Conservation (phyloP, 257 asterid species). For the Penstemon davidsonii region DNA sequence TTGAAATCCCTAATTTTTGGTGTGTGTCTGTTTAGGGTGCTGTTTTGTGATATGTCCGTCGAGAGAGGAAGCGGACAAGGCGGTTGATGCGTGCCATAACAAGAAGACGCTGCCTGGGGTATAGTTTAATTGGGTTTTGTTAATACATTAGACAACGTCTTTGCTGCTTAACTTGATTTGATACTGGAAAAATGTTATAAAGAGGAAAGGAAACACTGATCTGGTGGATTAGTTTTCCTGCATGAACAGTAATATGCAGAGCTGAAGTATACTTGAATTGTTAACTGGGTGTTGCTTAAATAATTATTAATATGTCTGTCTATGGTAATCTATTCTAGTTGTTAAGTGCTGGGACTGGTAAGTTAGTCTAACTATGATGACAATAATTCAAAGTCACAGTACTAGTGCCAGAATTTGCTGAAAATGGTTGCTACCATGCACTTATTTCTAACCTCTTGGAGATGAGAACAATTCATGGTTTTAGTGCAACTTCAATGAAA, state of each 20-base stretch:
- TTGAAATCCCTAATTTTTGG: conserved; percentile 48
- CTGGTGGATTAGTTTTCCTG: neutral
- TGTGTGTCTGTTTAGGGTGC: conserved; percentile 54
- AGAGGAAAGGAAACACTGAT: neutral
- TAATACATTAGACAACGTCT: too few species aligned
- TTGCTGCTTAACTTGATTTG: too few species aligned
- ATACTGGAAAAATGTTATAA: too few species aligned
- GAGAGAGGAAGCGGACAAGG: conserved; percentile 95
- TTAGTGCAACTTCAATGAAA: too few species aligned
- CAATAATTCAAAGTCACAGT: neutral
- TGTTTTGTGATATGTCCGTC: conserved; percentile 90
- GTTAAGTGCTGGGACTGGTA: too few species aligned
- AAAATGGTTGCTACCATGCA: too few species aligned
- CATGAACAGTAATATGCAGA: neutral
- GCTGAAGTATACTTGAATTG: neutral
- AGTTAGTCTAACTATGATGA: neutral
- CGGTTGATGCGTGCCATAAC: conserved; percentile 74
- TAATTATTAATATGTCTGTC: too few species aligned
- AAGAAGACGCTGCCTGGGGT: conserved; percentile 70
- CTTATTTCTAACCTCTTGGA: too few species aligned
- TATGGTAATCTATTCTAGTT: too few species aligned
- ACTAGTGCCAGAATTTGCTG: neutral
- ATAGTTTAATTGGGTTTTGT: neutral
- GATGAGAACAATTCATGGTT: too few species aligned
- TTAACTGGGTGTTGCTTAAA: too few species aligned